Base-by-base conservation (phyloP, 805 yeast genomes). In the Maudiozyma pseudohumilis region DNA sequence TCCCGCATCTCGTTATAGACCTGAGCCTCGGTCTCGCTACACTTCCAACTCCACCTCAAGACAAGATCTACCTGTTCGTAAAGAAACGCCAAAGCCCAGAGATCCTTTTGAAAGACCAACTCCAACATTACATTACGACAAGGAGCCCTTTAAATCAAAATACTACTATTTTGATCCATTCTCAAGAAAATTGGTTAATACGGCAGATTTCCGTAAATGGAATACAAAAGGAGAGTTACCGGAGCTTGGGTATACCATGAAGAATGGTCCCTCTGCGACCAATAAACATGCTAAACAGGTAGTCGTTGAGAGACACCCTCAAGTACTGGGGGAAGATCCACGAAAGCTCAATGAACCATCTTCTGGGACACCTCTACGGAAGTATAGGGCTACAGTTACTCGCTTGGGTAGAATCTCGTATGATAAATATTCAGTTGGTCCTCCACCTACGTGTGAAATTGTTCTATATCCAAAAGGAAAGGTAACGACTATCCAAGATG, bases 341-440 rank as follows among this genome's bases (percentile, higher is more conserved):
- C 49, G 63, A 29, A 25, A 13, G 4, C 37, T 30, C 10, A 24
- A 26, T 2, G 7, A 16, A 2, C 34, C 13, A 2, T 24, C 15
- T n/a, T 28, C 13, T 11, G 16, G 27, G 15, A 29, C 44, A 3
- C 27, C 48, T 11, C 37, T 36, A 25, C 39, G 49, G 22, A 53
- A 50, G 35, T 23, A 30, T 12, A 51, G 55, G 30, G 27, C 24
- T 3, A 35, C 38, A 7, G 32, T 56, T 24, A 35, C 40, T 8
- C 24, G 23, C 4, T 15, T 50, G 13, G 46, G 52, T 9, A 44
- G 56, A 3, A 70, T 65, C 25, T 60, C 70, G 5, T 83, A 69
- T 53, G 95, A 86, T 55, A 69, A 76, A 40, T 67, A 79, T 49
- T 83, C 94, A 0, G 53, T 84, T 10, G 94, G 92, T 0, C 77